Percentiles rank a stretch among this genome's conserved stretches.
phyloP scores from a whole-genome alignment of 805 yeast species.

The Metschnikowia santaceciliae region DNA sequence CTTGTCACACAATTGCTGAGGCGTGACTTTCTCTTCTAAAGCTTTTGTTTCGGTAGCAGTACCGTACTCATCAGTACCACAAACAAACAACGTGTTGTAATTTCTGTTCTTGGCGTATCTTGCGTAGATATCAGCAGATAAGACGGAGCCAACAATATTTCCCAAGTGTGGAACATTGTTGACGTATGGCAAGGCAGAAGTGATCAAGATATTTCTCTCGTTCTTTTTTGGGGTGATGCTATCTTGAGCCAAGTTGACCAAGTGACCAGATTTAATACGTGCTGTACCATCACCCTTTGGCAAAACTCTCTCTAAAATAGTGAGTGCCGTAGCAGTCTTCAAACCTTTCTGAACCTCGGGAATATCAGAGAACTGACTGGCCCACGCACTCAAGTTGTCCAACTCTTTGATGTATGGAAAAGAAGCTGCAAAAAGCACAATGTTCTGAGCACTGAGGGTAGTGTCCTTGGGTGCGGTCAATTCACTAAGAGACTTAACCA shows the following conservation, averaged over 20 bases:
- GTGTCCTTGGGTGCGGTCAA: constrained; percentile 18
- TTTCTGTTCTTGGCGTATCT: constrained; percentile 87
- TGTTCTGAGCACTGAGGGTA: constrained; percentile 46
- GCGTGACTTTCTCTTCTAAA: constrained; percentile 85
- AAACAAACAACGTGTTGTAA: constrained; percentile 77
- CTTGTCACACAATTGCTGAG: constrained; percentile 85
- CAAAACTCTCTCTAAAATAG: constrained; percentile 40
- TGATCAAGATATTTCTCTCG: constrained; percentile 79
- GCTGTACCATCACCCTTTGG: constrained; percentile 39
- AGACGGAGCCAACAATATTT: constrained; percentile 91
- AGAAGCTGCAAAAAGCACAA: constrained; percentile 57
- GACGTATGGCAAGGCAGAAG: constrained; percentile 96
- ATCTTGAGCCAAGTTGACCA: constrained; percentile 28
- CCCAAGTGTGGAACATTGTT: constrained; percentile 99
- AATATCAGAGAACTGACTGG: constrained; percentile 33
- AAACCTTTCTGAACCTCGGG: constrained; percentile 45
- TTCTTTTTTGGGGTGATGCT: constrained; percentile 55
- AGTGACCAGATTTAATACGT: constrained; percentile 28
- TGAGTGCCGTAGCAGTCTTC: constrained; percentile 41
- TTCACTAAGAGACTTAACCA: constrained; percentile 10
- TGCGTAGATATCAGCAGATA: constrained; percentile 90
- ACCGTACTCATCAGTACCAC: constrained; percentile 99
- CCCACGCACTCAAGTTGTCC: constrained; percentile 33
- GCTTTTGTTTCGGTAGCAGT: constrained; percentile 99
- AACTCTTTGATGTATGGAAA: constrained; percentile 37